Conservation (phyloP, 2,329 filamentous ascomycete species). For the Arthrobotrys iridis region DNA sequence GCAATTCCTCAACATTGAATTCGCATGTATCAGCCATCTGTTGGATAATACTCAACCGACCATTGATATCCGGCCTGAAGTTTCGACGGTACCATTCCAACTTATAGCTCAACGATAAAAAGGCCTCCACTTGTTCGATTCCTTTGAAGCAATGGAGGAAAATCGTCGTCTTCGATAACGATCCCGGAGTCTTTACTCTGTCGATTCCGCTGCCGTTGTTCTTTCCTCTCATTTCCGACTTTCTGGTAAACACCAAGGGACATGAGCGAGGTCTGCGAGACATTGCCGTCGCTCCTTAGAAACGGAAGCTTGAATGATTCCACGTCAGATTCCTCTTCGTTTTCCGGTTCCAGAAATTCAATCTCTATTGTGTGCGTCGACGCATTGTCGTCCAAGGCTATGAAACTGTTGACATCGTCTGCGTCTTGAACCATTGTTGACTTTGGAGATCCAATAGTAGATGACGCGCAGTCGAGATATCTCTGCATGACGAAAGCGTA, state of each 20-base stretch:
- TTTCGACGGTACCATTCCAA: constrained; percentile 52
- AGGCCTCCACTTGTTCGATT: constrained; percentile 36
- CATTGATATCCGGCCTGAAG: constrained; percentile 45
- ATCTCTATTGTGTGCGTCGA: constrained; percentile 4
- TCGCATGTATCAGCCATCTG: constrained; percentile 44
- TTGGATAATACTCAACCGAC: constrained; percentile 24
- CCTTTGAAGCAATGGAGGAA: constrained; percentile 9
- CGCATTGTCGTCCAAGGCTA: constrained; percentile 32
- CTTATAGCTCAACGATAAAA: constrained; percentile 40
- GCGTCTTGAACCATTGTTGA: constrained; percentile 34
- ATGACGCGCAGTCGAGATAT: constrained; percentile 48
- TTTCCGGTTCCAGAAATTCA: neutral
- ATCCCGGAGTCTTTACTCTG: constrained; percentile 40
- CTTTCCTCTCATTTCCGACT: constrained; percentile 43
- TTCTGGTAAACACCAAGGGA: constrained; percentile 43
- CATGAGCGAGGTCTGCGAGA: constrained; percentile 27
- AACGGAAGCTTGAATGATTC: neutral
- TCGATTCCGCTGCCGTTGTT: constrained; percentile 21
- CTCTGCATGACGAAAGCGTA: constrained; percentile 51
- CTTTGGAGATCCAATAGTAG: constrained; percentile 48
- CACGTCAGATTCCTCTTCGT: constrained; percentile 5
- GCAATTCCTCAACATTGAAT: constrained; percentile 39
- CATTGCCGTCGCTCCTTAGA: too few relatives aligned
- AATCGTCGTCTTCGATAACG: constrained; percentile 45
- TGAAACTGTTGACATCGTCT: constrained; percentile 29